These are phyloP conservation scores for carrot (Daucus carota) DNA, from an alignment of 129 eudicot genomes.

Conservation along the genomic window DNA sequence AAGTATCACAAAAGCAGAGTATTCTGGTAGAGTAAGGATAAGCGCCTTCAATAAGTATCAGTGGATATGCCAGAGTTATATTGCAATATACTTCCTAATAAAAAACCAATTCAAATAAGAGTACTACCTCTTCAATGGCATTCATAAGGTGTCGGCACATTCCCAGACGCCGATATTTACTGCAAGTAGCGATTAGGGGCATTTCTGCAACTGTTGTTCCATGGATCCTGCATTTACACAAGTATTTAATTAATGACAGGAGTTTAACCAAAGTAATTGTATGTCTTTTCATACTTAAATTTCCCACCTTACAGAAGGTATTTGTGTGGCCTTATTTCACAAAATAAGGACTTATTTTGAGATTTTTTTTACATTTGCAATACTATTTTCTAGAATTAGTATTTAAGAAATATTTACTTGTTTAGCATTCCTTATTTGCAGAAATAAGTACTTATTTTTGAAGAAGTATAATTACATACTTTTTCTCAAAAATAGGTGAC, in stretches of 20 bases:
- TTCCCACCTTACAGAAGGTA: neutral
- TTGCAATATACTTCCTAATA: neutral
- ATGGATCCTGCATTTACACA: conserved; percentile 50
- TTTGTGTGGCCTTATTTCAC: too few species aligned
- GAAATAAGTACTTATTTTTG: too few species aligned
- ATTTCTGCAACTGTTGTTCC: conserved; percentile 76
- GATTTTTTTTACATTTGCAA: too few species aligned
- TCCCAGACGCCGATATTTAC: conserved; percentile 80
- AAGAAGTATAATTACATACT: too few species aligned
- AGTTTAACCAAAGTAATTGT: neutral
- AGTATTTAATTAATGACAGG: neutral
- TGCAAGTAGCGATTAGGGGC: conserved; percentile 91
- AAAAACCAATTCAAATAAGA: neutral
- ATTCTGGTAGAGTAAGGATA: neutral
- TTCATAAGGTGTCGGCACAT: conserved; percentile 81
- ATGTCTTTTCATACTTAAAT: neutral
- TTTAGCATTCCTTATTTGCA: too few species aligned
- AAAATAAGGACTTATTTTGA: too few species aligned
- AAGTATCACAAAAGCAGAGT: too few species aligned
- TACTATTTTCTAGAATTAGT: too few species aligned
- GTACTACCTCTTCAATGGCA: conserved; percentile 68
- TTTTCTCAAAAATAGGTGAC: too few species aligned
- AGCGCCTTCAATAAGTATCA: too few species aligned
- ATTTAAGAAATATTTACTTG: too few species aligned
- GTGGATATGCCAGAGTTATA: neutral